Evolutionary conservation across 2,329 filamentous ascomycete species (phyloP).

Genomic region (Lanzia echinophila): DNA sequence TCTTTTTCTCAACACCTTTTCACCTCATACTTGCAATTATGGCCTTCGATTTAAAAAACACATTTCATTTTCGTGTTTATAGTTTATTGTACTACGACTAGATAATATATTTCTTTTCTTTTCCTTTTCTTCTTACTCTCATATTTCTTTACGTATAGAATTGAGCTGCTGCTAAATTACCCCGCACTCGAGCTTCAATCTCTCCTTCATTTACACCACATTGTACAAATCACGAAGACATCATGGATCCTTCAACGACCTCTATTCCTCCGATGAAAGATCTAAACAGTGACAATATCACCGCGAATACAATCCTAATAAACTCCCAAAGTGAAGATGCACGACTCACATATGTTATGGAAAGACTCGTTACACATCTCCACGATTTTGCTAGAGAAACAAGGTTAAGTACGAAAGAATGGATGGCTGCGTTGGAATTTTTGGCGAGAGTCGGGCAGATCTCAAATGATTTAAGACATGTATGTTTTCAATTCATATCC

Average conservation of each 20-base stretch:
- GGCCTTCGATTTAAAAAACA: too few species aligned
- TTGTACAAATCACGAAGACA: not conserved
- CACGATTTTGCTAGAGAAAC: conserved; percentile 81
- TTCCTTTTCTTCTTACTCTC: not conserved
- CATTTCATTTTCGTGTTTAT: too few species aligned
- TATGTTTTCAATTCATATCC: conserved; percentile 32
- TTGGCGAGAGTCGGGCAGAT: conserved; percentile 67
- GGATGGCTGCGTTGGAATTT: conserved; percentile 69
- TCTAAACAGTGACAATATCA: conserved; percentile 74
- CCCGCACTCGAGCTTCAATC: too few species aligned
- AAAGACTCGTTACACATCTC: conserved; percentile 66
- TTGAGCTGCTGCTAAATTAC: too few species aligned
- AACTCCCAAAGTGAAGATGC: conserved; percentile 63
- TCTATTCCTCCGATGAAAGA: conserved; percentile 51
- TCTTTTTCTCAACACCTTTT: too few species aligned
- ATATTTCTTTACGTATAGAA: too few species aligned
- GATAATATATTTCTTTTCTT: not conserved
- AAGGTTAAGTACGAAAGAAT: conserved; percentile 67
- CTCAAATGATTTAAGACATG: conserved; percentile 65
- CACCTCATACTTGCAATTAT: too few species aligned
- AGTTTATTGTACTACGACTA: too few species aligned
- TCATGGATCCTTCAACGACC: conserved; percentile 19
- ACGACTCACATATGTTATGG: conserved; percentile 65
- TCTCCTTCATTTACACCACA: too few species aligned
- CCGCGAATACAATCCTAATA: conserved; percentile 66